Base-by-base conservation (phyloP, 116 monocot genomes). In the Zostera marina region DNA sequence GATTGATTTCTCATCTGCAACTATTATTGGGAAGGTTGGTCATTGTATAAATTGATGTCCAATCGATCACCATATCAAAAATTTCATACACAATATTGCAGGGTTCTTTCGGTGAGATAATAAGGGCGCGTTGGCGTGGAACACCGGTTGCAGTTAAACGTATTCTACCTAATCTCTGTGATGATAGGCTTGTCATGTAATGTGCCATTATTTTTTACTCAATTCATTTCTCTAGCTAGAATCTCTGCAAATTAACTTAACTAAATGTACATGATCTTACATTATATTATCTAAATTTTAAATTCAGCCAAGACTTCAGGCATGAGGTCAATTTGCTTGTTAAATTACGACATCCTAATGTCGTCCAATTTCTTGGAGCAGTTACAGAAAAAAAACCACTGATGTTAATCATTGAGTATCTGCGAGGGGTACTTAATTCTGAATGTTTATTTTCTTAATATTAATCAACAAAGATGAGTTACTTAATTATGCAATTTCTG, bases 31-130 rank as follows among this genome's bases (percentile, higher is more conserved):
- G 66, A 98, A 98, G 86, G 94, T 96, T 19, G 59, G 44, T 58
- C 16, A 49, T 14, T 8, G 7, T 44, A 32, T 32, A 32, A 32
- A 5, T 32, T 32, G 32, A 32, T 32, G 32, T 32, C 32, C 2
- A 5, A 32, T 32, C 32, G 32, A 5, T 32, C 32, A 32, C 32
- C 5, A 32, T 32, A 3, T 32, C 0, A 32, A 0, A 1, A 45
- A 2, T 2, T 45, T 45, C 44, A 2, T 10, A 11, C 12, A 11
- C 10, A n/a, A n/a, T n/a, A 45, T 45, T 62, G 16, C 71, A 93
- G 93, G 96, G 96, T 67, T 96, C 96, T 52, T 96, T 88, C 72
- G 96, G 96, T 62, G 96, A 96, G 66, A 88, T 96, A 61, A 52
- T 96, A 60, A 96, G 70, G 76, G 96, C 96, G 10, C 54, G 75